Percentiles rank a stretch among this genome's conserved stretches.
phyloP scores from a whole-genome alignment of 345 rosid genomes.

The Pistacia atlantica region DNA sequence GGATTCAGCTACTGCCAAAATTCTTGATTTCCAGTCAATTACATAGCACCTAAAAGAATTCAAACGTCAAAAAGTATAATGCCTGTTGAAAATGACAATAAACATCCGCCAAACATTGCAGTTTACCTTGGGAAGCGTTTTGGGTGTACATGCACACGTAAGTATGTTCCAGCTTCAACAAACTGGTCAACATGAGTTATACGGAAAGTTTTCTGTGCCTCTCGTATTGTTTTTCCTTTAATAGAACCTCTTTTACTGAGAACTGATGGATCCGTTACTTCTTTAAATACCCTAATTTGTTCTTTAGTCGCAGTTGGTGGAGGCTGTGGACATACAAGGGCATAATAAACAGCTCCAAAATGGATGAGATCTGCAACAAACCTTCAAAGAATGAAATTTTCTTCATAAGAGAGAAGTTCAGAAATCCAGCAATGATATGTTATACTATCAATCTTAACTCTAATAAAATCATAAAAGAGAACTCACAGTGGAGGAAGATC shows the following conservation, averaged over 20 bases:
- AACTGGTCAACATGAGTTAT: constrained; percentile 55
- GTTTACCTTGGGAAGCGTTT: constrained; percentile 87
- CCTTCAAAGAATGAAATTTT: constrained; percentile 67
- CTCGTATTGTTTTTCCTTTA: constrained; percentile 82
- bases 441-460: constrained; percentile 11
- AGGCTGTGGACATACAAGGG: constrained; percentile 91
- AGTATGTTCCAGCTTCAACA: constrained; percentile 81
- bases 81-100: constrained; percentile 3
- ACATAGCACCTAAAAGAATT: constrained; percentile 72
- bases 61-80: background rate
- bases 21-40: constrained; percentile 83
- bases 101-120: background rate
- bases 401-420: constrained; percentile 14
- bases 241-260: constrained; percentile 68
- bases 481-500: constrained; percentile 90
- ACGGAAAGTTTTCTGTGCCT: constrained; percentile 91
- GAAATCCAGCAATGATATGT: background rate
- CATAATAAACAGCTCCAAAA: constrained; percentile 91
- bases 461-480: constrained; percentile 8
- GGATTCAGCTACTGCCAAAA: constrained; percentile 69
- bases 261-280: constrained; percentile 66
- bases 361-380: constrained; percentile 93
- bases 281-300: constrained; percentile 58
- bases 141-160: constrained; percentile 92
- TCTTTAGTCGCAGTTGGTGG: constrained; percentile 82